Evolutionary conservation across 2,329 filamentous ascomycete genomes (phyloP), one percentile per base, ranked within the genome.

Genomic region (Pseudogymnoascus sp.): DNA sequence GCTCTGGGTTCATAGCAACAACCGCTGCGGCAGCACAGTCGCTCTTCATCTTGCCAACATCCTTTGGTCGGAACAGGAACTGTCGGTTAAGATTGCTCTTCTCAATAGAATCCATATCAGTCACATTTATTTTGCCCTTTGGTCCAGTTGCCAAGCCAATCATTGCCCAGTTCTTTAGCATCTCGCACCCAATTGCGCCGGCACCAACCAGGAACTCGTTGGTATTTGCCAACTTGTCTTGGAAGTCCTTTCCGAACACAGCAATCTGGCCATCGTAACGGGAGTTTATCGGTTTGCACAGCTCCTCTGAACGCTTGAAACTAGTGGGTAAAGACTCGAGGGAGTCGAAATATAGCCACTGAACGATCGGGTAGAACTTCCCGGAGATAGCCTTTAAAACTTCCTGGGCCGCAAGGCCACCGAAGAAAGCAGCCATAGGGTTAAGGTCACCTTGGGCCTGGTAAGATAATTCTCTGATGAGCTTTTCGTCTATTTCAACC

Each of bases 131-230:
- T 73, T 88, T 88, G 68, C 94, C 94, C 56, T 91, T 82, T 2
- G 90, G 89, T 3, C 94, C 94, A 48, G 89, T 89, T 45, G 88
- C 92, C 28, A 99, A 79, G 66, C 94, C 94, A 72, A 97, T 95
- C 92, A 99, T 95, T 34, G 95, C 92, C 92, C 94, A 99, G 74
- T 97, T 97, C 83, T 99, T 99, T 66, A 99, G 78, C 88, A 97
- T 99, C 72, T 99, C 94, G 70, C 94, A 99, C 48, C 94, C 94
- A 72, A 99, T 99, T 64, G 95, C 94, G 68, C 94, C 94, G 52
- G 94, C 90, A 66, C 94, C 94, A 61, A 99, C 94, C 60, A 99
- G 80, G 78, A 99, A 99, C 68, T 97, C 85, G 69, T 86, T 94
- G 63, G 94, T 75, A 68, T 96, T 95, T 62, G 87, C 83, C 66